These are phyloP conservation scores for Acanthamoeba healyi DNA, from an alignment of 208 protist genomes.

Conservation along the genomic window DNA sequence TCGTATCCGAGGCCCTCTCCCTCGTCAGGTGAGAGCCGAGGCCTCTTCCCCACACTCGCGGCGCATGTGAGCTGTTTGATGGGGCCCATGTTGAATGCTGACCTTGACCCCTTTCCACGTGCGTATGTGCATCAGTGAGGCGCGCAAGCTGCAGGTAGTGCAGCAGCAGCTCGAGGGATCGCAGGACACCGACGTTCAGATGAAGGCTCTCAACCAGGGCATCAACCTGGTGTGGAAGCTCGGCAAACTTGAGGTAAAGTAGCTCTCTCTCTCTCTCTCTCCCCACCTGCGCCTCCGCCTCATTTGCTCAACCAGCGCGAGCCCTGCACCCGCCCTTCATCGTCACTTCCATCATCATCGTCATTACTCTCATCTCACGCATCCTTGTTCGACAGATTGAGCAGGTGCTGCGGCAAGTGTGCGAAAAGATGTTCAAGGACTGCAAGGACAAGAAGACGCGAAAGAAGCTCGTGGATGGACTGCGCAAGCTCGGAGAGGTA, in stretches of 20 bases:
- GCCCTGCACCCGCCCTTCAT: background rate
- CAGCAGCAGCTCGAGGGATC: slow-evolving; percentile 29
- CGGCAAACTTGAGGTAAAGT: slow-evolving; percentile 17
- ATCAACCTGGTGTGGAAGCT: slow-evolving; percentile 38
- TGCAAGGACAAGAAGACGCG: background rate
- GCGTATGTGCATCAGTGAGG: background rate
- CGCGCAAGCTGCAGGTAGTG: background rate
- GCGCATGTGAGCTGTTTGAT: background rate
- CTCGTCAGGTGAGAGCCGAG: background rate
- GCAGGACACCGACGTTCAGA: background rate
- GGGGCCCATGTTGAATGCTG: background rate
- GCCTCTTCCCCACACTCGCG: background rate
- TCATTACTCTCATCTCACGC: background rate
- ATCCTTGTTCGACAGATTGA: background rate
- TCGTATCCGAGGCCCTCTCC: slow-evolving; percentile 28
- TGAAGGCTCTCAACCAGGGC: slow-evolving; percentile 25
- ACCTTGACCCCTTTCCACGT: background rate
- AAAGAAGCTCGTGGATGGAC: background rate
- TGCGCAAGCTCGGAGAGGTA: slow-evolving; percentile 40
- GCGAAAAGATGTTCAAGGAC: background rate
- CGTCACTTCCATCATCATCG: no score
- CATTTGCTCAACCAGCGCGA: background rate
- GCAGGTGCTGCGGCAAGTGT: background rate
- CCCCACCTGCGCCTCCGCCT: no score
- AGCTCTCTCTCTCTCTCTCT: background rate